Conservation (phyloP, 1,139 yeast genomes). For the Pichia sp. region DNA sequence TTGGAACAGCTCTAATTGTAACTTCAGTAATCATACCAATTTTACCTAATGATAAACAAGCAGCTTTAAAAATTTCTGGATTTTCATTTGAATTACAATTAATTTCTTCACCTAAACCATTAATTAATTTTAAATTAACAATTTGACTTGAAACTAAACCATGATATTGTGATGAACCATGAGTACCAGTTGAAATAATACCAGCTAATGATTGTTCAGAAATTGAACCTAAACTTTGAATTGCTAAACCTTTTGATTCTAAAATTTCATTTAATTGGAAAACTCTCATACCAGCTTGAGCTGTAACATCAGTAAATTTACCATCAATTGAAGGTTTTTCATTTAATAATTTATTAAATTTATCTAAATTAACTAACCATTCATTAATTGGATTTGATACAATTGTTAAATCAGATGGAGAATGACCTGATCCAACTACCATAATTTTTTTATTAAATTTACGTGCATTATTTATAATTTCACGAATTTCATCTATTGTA, state of each 20-base stretch:
- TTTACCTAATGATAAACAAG: constrained; percentile 80
- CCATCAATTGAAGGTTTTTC: constrained; percentile 39
- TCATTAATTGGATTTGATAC: constrained; percentile 43
- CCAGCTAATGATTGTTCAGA: constrained; percentile 95
- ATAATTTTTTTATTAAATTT: constrained; percentile 58
- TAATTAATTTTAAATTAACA: constrained; percentile 66
- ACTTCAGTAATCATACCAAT: constrained; percentile 85
- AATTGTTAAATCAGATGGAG: constrained; percentile 90
- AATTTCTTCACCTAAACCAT: constrained; percentile 66
- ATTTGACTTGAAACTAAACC: constrained; percentile 87
- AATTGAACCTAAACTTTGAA: constrained; percentile 90
- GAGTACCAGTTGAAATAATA: constrained; percentile 92
- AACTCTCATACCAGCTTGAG: constrained; percentile 88
- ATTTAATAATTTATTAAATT: constrained; percentile 49
- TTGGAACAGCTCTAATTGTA: constrained; percentile 81
- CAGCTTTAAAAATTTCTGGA: constrained; percentile 75
- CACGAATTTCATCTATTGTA: constrained; percentile 54
- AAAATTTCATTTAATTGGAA: constrained; percentile 67
- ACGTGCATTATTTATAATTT: constrained; percentile 62
- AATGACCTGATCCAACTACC: constrained; percentile 92
- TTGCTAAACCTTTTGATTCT: constrained; percentile 60
- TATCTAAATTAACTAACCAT: constrained; percentile 86
- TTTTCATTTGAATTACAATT: constrained; percentile 65
- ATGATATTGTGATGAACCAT: constrained; percentile 90
- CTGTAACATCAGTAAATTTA: constrained; percentile 80